Evolutionary conservation across 495 filamentous ascomycete genomes (phyloP).

Genomic region (Paragyromitra xinjiangensis): DNA sequence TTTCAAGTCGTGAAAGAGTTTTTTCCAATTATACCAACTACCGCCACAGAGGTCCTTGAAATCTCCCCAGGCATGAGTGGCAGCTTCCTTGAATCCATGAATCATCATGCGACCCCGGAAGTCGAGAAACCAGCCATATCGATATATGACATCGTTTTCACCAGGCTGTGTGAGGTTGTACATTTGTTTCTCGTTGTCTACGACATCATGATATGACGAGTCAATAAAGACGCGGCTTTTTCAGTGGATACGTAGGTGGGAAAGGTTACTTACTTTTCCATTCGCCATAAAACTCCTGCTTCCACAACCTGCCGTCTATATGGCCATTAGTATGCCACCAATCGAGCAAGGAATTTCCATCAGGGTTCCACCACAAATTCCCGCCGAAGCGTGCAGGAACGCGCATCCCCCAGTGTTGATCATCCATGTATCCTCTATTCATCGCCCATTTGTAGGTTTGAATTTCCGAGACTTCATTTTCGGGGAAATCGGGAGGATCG

Average conservation of each 20-base stretch:
- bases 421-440: conserved; percentile 31
- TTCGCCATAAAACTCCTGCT: conserved; percentile 38
- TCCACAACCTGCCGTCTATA: conserved; percentile 31
- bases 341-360: conserved; percentile 37
- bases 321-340: conserved; percentile 46
- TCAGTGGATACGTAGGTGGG: neutral
- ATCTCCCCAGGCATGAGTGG: conserved; percentile 34
- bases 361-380: conserved; percentile 36
- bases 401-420: conserved; percentile 26
- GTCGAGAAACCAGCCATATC: conserved; percentile 39
- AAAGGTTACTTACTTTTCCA: conserved; percentile 21
- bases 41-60: conserved; percentile 40
- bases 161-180: conserved; percentile 22
- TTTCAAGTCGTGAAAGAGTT: conserved; percentile 10
- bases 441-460: conserved; percentile 25
- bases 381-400: conserved; percentile 36
- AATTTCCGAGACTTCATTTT: conserved; percentile 8
- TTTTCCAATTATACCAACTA: conserved; percentile 39
- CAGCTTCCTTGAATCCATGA: conserved; percentile 41
- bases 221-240: neutral
- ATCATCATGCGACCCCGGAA: conserved; percentile 41
- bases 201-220: neutral
- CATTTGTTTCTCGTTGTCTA: conserved; percentile 20
- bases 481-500: neutral
- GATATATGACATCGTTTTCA: conserved; percentile 14